Percentiles rank a stretch among this genome's conserved stretches.
Evolutionary conservation across 768 basidiomycete species (phyloP).

Genomic region (Termitomyces sp.): DNA sequence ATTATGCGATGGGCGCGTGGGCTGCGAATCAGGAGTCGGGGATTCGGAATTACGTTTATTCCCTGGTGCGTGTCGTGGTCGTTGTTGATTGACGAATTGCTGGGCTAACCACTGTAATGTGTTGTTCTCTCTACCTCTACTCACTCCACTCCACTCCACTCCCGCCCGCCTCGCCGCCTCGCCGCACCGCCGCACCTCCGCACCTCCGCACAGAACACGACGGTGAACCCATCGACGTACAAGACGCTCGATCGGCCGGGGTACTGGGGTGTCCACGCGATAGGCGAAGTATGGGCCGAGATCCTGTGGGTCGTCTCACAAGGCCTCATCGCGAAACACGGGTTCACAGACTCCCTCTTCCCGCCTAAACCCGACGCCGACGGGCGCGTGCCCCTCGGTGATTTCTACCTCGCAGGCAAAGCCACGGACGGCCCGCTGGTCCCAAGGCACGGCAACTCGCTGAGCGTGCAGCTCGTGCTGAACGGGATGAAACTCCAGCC

Average conservation of each 20-base stretch:
- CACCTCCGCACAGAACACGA: too few relatives aligned
- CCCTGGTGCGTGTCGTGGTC: too few relatives aligned
- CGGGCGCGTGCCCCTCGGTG: constrained; percentile 59
- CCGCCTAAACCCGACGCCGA: constrained; percentile 66
- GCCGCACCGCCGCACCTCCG: too few relatives aligned
- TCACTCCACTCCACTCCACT: too few relatives aligned
- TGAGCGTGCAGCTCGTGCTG: constrained; percentile 78
- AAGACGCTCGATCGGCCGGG: constrained; percentile 91
- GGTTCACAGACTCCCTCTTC: constrained; percentile 74
- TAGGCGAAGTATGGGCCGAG: constrained; percentile 95
- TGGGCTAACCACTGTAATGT: too few relatives aligned
- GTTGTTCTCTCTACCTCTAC: too few relatives aligned
- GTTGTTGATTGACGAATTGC: too few relatives aligned
- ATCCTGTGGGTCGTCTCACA: constrained; percentile 81
- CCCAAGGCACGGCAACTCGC: constrained; percentile 89
- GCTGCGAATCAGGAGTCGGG: constrained; percentile 73
- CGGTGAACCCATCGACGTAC: constrained; percentile 87
- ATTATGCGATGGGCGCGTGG: constrained; percentile 94
- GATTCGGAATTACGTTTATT: constrained; percentile 89
- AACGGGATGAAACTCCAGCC: constrained; percentile 94
- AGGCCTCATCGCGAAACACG: constrained; percentile 74
- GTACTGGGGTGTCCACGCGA: constrained; percentile 90
- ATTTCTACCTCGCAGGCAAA: constrained; percentile 66
- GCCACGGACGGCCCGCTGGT: constrained; percentile 60
- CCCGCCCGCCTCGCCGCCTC: too few relatives aligned